A percentile compares a stretch with the other conserved stretches of the same genome.
These are phyloP conservation scores for Mortierella sp. DNA, from an alignment of 371 early-diverging fungal species.

Conservation along the genomic window DNA sequence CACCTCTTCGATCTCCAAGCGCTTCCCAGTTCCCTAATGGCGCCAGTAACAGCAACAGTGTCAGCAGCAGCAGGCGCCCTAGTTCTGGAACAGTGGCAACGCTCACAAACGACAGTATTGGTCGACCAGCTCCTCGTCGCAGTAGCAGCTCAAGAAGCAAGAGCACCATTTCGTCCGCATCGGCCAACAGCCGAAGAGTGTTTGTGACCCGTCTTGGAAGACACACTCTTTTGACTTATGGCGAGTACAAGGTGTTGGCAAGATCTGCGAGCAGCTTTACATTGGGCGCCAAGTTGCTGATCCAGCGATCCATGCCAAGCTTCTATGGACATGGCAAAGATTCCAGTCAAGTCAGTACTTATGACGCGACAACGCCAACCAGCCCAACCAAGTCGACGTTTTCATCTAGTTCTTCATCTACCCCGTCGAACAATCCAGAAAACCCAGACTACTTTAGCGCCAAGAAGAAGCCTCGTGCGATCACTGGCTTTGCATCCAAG, in stretches of 20 bases:
- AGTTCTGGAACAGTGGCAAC: slow-evolving; percentile 12
- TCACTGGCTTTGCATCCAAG: slow-evolving; percentile 35
- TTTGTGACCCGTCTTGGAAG: slow-evolving; percentile 48
- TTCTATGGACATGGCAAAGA: slow-evolving; percentile 21
- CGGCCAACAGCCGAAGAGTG: slow-evolving; percentile 29
- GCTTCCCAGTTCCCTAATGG: slow-evolving; percentile 5
- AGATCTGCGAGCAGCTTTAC: slow-evolving; percentile 50
- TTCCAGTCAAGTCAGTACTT: not conserved
- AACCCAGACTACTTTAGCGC: slow-evolving; percentile 27
- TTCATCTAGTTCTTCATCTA: slow-evolving; percentile 12
- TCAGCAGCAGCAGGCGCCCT: slow-evolving; percentile 11
- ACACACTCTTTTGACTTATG: slow-evolving; percentile 42
- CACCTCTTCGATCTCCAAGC: slow-evolving; percentile 12
- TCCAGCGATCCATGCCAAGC: slow-evolving; percentile 39
- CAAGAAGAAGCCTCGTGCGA: slow-evolving; percentile 39
- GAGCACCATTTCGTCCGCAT: slow-evolving; percentile 20
- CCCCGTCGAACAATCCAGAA: slow-evolving; percentile 12
- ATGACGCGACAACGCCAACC: slow-evolving; percentile 6
- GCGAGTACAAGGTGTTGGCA: slow-evolving; percentile 42
- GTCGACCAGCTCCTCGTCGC: slow-evolving; percentile 7
- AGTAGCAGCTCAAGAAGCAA: slow-evolving; percentile 14
- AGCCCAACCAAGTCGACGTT: slow-evolving; percentile 16
- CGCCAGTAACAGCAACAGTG: too few relatives aligned
- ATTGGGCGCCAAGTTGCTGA: slow-evolving; percentile 41
- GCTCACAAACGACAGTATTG: not conserved